Evolutionary conservation across 305 asterid species (phyloP).

Genomic region (Andrographis paniculata): DNA sequence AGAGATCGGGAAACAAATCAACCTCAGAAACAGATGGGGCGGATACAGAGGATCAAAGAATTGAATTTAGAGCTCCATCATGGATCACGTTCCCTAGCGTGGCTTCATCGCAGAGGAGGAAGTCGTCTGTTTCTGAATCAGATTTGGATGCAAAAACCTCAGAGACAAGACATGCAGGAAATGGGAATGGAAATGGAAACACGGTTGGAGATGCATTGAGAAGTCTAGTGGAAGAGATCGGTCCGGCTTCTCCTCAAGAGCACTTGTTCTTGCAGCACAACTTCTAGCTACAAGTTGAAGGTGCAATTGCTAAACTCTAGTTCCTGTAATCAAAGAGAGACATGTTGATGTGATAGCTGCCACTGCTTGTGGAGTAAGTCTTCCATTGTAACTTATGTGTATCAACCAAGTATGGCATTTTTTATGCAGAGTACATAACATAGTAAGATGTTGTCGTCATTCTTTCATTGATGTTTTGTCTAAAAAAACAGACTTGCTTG

Average conservation of each 20-base stretch:
- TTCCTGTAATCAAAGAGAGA: not conserved
- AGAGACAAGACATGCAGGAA: slow-evolving; percentile 35
- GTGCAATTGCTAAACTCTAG: not conserved
- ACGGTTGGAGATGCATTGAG: slow-evolving; percentile 37
- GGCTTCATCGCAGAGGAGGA: slow-evolving; percentile 82
- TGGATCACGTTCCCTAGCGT: slow-evolving; percentile 90
- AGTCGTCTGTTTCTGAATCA: slow-evolving; percentile 66
- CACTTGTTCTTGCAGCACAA: slow-evolving; percentile 79
- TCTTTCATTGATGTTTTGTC: not conserved
- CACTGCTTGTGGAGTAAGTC: slow-evolving; percentile 13
- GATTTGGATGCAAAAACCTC: slow-evolving; percentile 57
- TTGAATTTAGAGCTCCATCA: slow-evolving; percentile 75
- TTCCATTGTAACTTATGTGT: too few relatives aligned
- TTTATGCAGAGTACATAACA: too few relatives aligned
- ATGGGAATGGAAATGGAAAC: too few relatives aligned
- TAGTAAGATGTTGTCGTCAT: slow-evolving; percentile 1
- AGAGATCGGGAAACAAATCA: slow-evolving; percentile 56
- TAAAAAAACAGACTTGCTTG: not conserved
- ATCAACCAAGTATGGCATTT: not conserved
- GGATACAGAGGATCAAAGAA: slow-evolving; percentile 58
- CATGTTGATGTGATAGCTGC: slow-evolving; percentile 2
- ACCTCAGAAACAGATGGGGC: slow-evolving; percentile 60
- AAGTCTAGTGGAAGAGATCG: slow-evolving; percentile 73
- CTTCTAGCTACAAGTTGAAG: slow-evolving; percentile 31
- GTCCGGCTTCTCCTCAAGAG: slow-evolving; percentile 85